Base-by-base conservation (phyloP, 176 grass and related monocot species). In the Phoenix roebelenii region DNA sequence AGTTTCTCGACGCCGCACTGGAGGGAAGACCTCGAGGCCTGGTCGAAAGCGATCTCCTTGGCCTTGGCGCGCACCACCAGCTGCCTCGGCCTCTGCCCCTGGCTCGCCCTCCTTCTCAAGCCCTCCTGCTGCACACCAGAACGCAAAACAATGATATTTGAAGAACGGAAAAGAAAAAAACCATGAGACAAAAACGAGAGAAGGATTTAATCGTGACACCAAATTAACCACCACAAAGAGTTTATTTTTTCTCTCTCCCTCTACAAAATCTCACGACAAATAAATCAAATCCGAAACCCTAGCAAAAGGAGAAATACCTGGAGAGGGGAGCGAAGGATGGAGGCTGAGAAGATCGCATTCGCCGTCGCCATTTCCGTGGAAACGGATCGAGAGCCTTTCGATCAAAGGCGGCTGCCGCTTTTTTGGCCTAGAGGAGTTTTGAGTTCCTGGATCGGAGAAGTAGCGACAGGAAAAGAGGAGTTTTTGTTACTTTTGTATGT, bases 21-120 rank as follows among this genome's bases (percentile, higher is more conserved):
- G 51, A 90, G 67, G 26, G 68, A 64, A 9, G 79, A 71, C 23
- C 82, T 56, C 55, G 79, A 85, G 15, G 22, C 57, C 64, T 86
- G 76, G 67, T 74, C 87, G 65, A 90, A 86, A 25, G 87, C 82
- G 56, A 90, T 90, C 4, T 85, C 75, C 64, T 86, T 90, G 3
- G 79, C 79, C 0, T 57, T 59, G 4, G 76, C 82, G 22, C 83
- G 82, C 50, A 86, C 75, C 57, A 79, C 79, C 7, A 85, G 20
- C 49, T 54, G 63, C 78, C 58, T 56, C 23, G 29, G 51, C 23
- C 48, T 50, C 7, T 61, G 53, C 49, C 80, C 61, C 23, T 70
- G 54, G 17, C 65, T 77, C 12, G 66, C 19, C 66, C 70, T 80
- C 69, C 59, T 66, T 12, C 53, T 20, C 44, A 65, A 58, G 1